phyloP scores from a whole-genome alignment of 2,329 filamentous ascomycete genomes.

The Conoideocrella luteorostrata region DNA sequence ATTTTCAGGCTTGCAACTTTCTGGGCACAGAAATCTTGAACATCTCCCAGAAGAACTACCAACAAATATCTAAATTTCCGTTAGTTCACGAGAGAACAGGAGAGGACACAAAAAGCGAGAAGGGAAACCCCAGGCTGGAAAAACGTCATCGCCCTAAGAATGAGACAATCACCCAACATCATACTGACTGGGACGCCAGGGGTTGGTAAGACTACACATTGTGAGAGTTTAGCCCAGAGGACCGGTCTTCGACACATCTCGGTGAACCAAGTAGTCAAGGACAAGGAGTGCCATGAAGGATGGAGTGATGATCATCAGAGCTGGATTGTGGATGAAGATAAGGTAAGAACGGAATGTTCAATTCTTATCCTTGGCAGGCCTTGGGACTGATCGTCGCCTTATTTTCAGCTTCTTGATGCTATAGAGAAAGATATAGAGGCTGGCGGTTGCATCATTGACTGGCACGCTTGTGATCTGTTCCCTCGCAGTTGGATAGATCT shows the following conservation, averaged over 20 bases:
- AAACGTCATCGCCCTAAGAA: conserved; percentile 8
- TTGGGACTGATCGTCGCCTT: conserved; percentile 4
- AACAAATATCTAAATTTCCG: too few species aligned
- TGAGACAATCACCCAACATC: conserved; percentile 68
- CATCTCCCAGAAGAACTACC: too few species aligned
- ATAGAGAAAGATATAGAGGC: conserved; percentile 74
- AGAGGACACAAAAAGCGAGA: too few species aligned
- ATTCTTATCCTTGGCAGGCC: too few species aligned
- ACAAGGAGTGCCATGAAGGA: conserved; percentile 78
- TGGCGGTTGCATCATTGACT: conserved; percentile 89
- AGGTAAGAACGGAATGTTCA: too few species aligned
- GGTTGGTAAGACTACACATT: conserved; percentile 91
- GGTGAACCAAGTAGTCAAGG: conserved; percentile 88
- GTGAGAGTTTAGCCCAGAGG: conserved; percentile 69
- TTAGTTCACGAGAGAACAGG: too few species aligned
- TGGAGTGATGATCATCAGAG: conserved; percentile 80
- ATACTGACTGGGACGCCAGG: conserved; percentile 94
- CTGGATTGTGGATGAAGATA: conserved; percentile 95
- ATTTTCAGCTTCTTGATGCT: conserved; percentile 67
- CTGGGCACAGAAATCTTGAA: too few species aligned
- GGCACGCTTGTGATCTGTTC: conserved; percentile 96
- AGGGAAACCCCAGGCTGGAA: too few species aligned
- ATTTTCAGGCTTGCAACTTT: too few species aligned
- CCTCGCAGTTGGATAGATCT: conserved; percentile 91
- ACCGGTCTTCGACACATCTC: conserved; percentile 76